A percentile compares a stretch with the other conserved stretches of the same genome.
Conservation (phyloP, 257 asterid species). For the Thymus quinquecostatus region DNA sequence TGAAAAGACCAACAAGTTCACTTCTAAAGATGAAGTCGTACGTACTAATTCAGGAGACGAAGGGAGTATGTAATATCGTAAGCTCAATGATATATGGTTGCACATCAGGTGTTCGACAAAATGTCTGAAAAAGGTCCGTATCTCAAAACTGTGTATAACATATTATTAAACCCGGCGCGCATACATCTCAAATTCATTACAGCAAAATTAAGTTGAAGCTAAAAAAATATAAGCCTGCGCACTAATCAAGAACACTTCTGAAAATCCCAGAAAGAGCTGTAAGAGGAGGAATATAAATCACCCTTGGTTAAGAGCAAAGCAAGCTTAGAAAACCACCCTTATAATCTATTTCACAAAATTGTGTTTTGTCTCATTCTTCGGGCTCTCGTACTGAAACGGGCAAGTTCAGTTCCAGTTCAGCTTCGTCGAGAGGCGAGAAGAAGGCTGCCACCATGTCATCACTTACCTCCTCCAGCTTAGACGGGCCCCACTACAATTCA, state of each 20-base stretch:
- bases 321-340: conserved; percentile 21
- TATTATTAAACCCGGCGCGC: background rate
- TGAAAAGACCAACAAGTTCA: too few species aligned
- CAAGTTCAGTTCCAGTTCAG: conserved; percentile 76
- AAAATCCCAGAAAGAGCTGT: conserved; percentile 7
- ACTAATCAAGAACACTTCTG: background rate
- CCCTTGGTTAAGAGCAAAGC: background rate
- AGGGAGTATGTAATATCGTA: too few species aligned
- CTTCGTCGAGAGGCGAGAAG: conserved; percentile 61
- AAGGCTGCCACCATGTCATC: conserved; percentile 71
- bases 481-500: conserved; percentile 71
- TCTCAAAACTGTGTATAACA: background rate
- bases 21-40: too few species aligned
- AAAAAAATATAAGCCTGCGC: background rate
- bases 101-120: too few species aligned
- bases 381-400: conserved; percentile 88
- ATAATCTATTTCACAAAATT: background rate
- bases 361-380: conserved; percentile 47
- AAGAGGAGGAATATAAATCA: background rate
- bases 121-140: too few species aligned
- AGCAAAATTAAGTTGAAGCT: background rate
- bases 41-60: too few species aligned
- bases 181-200: background rate
- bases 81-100: too few species aligned
- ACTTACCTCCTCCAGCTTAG: conserved; percentile 71